Evolutionary conservation across 148 eudicot genomes (phyloP), one percentile per base, ranked within the genome.

Genomic region (Drosera capensis): DNA sequence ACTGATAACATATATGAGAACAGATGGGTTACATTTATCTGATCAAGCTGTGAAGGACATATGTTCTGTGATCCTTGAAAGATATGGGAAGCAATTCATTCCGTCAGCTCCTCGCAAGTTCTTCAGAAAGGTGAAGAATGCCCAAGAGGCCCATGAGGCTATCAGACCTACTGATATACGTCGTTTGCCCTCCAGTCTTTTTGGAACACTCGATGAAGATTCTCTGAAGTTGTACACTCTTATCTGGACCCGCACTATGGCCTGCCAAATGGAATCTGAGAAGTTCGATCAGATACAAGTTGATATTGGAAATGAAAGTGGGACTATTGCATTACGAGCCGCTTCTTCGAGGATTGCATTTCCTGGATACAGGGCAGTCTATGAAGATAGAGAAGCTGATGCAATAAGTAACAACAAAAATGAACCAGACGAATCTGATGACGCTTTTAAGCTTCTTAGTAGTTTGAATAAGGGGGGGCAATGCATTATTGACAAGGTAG

Each of bases 101-200:
- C 45, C 87, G 20, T 61, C 63, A 23, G 56, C 48, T 58, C 54
- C 79, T 28, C 82, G 88, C 36, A 90, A 80, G 45, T 80, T 60
- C 66, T 80, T 67, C 25, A 90, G 80, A 25, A 90, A 75, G 77
- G 93, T 84, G 49, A 90, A 84, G 58, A 90, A 90, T 57, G 93
- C 97, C 40, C 97, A 90, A 77, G 97, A 90, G 68, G 95, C 97
- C 51, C 97, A 90, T 56, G 97, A 90, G 66, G 97, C 97, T 53
- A 80, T 90, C 61, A 73, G 97, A 60, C 97, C 97, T 43, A 80
- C 97, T 22, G 73, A 78, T 68, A 69, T 90, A 43, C 54, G 61
- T 21, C 71, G 86, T 54, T 43, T 84, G 22, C 93, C 97, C 14
- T 80, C 93, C n/a, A 67, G 4, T 53, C 78, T 90, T 46, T 65